These are phyloP conservation scores for Arachis monticola DNA, from an alignment of 331 rosid species.

Conservation along the genomic window DNA sequence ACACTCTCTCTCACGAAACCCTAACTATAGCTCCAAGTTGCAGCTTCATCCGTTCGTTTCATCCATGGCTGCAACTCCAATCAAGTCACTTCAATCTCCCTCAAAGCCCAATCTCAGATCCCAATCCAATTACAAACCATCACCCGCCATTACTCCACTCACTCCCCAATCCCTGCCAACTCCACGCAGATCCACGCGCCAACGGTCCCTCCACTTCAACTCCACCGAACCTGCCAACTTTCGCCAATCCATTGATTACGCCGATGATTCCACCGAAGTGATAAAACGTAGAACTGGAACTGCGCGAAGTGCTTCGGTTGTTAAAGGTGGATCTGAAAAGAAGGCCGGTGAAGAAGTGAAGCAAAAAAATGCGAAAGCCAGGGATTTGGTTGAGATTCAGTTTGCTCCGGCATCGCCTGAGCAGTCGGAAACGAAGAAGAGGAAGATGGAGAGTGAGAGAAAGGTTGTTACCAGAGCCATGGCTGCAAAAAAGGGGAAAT, in stretches of 20 bases:
- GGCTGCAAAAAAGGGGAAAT: constrained; percentile 42
- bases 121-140: constrained; percentile 36
- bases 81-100: constrained; percentile 46
- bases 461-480: constrained; percentile 52
- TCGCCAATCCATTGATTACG: constrained; percentile 42
- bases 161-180: constrained; percentile 56
- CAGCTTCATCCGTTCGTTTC: not conserved
- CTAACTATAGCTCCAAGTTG: constrained; percentile 22
- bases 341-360: constrained; percentile 21
- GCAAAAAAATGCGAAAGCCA: constrained; percentile 41
- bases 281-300: not conserved
- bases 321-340: constrained; percentile 11
- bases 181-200: constrained; percentile 67
- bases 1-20: constrained; percentile 7
- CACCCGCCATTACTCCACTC: constrained; percentile 48
- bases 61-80: constrained; percentile 68
- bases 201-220: constrained; percentile 39
- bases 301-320: constrained; percentile 3
- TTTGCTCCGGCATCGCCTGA: constrained; percentile 61
- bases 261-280: constrained; percentile 10
- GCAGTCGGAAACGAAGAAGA: constrained; percentile 60
- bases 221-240: constrained; percentile 21
- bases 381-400: constrained; percentile 20
- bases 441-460: constrained; percentile 50
- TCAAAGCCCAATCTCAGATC: constrained; percentile 36